Evolutionary conservation across 2,329 filamentous ascomycete genomes (phyloP), one percentile per base, ranked within the genome.

Genomic region (Aspergillus novofumigatus): DNA sequence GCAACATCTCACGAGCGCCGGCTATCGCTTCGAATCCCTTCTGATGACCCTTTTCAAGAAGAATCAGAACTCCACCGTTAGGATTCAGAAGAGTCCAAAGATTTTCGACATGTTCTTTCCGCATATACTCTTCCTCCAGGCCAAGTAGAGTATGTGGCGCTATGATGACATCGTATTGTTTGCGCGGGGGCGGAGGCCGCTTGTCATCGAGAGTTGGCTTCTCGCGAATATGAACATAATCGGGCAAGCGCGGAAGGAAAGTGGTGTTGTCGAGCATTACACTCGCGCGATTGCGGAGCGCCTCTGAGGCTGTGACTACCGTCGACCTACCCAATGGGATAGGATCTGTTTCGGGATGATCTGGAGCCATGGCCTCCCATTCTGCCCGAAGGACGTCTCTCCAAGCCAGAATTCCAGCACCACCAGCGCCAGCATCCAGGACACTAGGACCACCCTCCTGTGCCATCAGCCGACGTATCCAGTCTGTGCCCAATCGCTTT

Each of bases 21-120:
- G 91, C 93, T 44, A 99, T 85, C 14, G 91, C 90, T 72, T 97
- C 94, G 64, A 99, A 99, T 0, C 94, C 94, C 47, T 91, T 86
- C 11, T 92, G 90, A 11, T 96, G 85, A 0, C 92, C 94, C 72
- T 97, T 97, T 72, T 99, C 94, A 23, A 97, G 77, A 3, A 97
- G 76, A 51, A 97, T 84, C 4, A 99, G 80, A 14, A 99, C 83
- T 38, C 94, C 94, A 1, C 93, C 93, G 20, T 92, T 82, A 1
- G 89, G 89, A 53, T 89, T 90, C 3, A 97, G 80, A 52, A 97
- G 80, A 14, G 85, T 87, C 94, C 94, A 99, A 1, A 97, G 83
- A 59, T 96, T 96, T 68, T 95, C 86, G 21, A 97, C 79, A 53
- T 94, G 81, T 35, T 88, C 83, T 68, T 90, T 92, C 49, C 92